Evolutionary conservation across 306 rosid species (phyloP).

Genomic region (Senna tora): DNA sequence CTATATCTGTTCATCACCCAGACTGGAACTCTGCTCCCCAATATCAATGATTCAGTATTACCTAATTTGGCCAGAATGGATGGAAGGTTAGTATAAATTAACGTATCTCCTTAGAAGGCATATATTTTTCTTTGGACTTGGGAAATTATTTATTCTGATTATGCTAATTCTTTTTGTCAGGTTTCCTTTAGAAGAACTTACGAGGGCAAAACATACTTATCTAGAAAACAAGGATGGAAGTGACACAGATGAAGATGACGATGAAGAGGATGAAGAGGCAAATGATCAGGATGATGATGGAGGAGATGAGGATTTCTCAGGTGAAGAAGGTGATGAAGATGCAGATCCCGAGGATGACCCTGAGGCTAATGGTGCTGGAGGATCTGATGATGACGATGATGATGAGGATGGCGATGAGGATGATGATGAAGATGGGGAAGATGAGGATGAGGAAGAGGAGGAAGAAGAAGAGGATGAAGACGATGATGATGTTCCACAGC

Average conservation of each 20-base stretch:
- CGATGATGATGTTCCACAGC: conserved; percentile 65
- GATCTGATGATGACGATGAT: conserved; percentile 44
- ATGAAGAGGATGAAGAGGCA: conserved; percentile 43
- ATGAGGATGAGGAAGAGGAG: conserved; percentile 20
- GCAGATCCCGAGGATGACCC: conserved; percentile 62
- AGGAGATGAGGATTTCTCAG: conserved; percentile 67
- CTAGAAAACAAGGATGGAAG: conserved; percentile 60
- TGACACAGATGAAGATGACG: conserved; percentile 61
- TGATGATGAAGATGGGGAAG: conserved; percentile 38
- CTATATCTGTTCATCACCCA: conserved; percentile 31
- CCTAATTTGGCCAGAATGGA: conserved; percentile 44
- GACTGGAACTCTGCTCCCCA: conserved; percentile 53
- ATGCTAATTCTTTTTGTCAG: conserved; percentile 42
- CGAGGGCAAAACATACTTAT: conserved; percentile 33
- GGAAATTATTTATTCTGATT: conserved; percentile 12
- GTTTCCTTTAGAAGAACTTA: conserved; percentile 64
- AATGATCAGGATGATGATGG: conserved; percentile 55
- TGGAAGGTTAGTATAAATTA: conserved; percentile 50
- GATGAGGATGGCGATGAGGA: conserved; percentile 27
- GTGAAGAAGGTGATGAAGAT: conserved; percentile 66
- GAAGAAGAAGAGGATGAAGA: conserved; percentile 58
- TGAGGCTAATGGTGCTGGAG: conserved; percentile 63
- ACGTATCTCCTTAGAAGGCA: neutral
- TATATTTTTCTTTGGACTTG: neutral
- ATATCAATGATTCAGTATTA: conserved; percentile 28